Conservation (phyloP, 371 early-diverging fungal species). For the Polyrhizophydium stewartii region DNA sequence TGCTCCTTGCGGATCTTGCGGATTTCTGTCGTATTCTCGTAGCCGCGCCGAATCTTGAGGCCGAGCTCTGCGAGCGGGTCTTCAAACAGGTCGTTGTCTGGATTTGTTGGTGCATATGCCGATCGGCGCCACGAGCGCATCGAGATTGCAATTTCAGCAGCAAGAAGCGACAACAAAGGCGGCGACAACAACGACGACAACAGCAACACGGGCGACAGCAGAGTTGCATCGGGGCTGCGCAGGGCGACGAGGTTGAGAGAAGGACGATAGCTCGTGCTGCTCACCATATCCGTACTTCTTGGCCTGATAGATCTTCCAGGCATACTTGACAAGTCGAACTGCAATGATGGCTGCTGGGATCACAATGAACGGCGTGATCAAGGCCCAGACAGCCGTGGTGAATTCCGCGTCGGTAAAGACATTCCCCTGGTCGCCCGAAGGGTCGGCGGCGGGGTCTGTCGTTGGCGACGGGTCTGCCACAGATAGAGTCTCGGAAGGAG, state of each 20-base stretch:
- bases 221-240: no score
- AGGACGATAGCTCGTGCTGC: background rate
- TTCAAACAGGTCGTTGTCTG: constrained; percentile 37
- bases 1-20: constrained; percentile 43
- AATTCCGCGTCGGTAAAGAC: background rate
- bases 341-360: constrained; percentile 36
- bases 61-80: constrained; percentile 47
- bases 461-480: no score
- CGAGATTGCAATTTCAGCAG: no score
- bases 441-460: no score
- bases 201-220: no score
- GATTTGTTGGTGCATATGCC: no score
- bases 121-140: no score
- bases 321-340: constrained; percentile 34
- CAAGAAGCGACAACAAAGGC: no score
- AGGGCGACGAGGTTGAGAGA: no score
- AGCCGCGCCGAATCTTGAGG: constrained; percentile 28
- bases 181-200: no score
- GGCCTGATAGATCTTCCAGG: constrained; percentile 35
- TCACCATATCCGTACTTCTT: constrained; percentile 38
- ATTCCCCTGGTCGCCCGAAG: no score
- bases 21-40: constrained; percentile 35
- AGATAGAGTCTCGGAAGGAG: no score
- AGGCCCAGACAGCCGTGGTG: background rate
- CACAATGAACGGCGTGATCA: constrained; percentile 27